Evolutionary conservation across 225 moss, liverwort and hornwort genomes (phyloP).

Genomic region (Anthoceros angustus): DNA sequence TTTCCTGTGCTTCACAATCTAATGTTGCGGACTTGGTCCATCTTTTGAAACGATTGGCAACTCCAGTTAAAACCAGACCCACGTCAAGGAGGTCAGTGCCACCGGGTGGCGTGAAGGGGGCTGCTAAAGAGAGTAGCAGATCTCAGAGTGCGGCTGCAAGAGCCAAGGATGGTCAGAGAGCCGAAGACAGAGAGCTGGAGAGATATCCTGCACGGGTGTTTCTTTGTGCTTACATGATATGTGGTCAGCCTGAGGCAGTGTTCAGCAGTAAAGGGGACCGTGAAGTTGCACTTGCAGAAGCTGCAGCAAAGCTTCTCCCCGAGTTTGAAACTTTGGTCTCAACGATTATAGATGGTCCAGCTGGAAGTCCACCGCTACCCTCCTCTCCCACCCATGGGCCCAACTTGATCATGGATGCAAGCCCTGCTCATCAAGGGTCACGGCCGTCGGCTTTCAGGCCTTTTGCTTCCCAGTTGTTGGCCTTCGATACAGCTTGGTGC

Average conservation of each 20-base stretch:
- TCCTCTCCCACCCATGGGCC: conserved; percentile 22
- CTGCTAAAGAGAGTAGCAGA: conserved; percentile 10
- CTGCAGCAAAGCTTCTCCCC: conserved; percentile 36
- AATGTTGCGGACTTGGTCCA: conserved; percentile 52
- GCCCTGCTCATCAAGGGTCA: conserved; percentile 20
- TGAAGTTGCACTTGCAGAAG: conserved; percentile 35
- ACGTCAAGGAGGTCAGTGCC: neutral
- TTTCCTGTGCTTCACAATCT: conserved; percentile 49
- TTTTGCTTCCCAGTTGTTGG: conserved; percentile 52
- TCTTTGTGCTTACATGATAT: conserved; percentile 50
- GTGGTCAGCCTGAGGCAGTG: conserved; percentile 51
- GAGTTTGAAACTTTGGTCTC: conserved; percentile 35
- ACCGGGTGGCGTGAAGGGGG: neutral
- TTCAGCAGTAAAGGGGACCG: conserved; percentile 39
- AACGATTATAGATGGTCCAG: conserved; percentile 36
- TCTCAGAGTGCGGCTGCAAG: conserved; percentile 10
- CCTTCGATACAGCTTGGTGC: conserved; percentile 80
- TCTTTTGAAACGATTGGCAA: conserved; percentile 48
- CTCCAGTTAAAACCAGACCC: conserved; percentile 12
- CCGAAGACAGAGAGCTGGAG: conserved; percentile 26
- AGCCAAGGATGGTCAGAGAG: conserved; percentile 23
- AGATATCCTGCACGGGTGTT: conserved; percentile 54
- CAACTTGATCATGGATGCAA: conserved; percentile 4
- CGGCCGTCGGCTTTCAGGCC: conserved; percentile 33
- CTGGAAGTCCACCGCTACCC: conserved; percentile 19